These are phyloP conservation scores for Saxispiralis lemnorum DNA, from an alignment of 495 filamentous ascomycete species.

Conservation along the genomic window DNA sequence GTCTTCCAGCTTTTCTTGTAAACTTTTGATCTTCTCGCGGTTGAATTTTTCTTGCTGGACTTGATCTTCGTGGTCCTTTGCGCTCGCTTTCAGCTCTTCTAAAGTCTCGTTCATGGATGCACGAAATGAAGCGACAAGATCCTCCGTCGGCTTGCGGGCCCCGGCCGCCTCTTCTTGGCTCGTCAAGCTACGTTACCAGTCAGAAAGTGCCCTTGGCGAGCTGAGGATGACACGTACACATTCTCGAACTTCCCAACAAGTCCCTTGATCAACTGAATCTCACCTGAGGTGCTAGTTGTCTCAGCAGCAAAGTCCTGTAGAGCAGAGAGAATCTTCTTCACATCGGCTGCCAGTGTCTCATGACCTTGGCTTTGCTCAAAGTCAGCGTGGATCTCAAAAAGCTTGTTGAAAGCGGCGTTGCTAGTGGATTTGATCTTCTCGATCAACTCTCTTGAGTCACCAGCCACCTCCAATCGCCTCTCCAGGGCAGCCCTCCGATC, in stretches of 20 bases:
- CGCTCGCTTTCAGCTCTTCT: neutral
- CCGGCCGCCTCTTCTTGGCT: neutral
- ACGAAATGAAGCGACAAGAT: neutral
- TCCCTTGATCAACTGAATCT: conserved; percentile 5
- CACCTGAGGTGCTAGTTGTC: conserved; percentile 2
- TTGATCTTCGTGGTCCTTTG: conserved; percentile 3
- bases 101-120: neutral
- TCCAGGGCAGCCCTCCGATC: conserved; percentile 15
- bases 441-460: conserved; percentile 2
- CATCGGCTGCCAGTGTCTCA: neutral
- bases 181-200: neutral
- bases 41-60: conserved; percentile 3
- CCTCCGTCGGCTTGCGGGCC: neutral
- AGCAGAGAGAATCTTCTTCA: conserved; percentile 1
- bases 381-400: conserved; percentile 9
- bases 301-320: conserved; percentile 1
- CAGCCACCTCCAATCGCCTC: conserved; percentile 10
- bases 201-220: neutral
- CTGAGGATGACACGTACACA: conserved; percentile 1
- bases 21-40: conserved; percentile 1
- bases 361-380: neutral
- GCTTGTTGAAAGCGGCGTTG: conserved; percentile 15
- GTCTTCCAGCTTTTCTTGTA: conserved; percentile 6
- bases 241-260: conserved; percentile 4
- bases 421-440: conserved; percentile 7